Evolutionary conservation across 192 early-diverging fungal species (phyloP), one percentile per base, ranked within the genome.

Genomic region (Backusella luteola): DNA sequence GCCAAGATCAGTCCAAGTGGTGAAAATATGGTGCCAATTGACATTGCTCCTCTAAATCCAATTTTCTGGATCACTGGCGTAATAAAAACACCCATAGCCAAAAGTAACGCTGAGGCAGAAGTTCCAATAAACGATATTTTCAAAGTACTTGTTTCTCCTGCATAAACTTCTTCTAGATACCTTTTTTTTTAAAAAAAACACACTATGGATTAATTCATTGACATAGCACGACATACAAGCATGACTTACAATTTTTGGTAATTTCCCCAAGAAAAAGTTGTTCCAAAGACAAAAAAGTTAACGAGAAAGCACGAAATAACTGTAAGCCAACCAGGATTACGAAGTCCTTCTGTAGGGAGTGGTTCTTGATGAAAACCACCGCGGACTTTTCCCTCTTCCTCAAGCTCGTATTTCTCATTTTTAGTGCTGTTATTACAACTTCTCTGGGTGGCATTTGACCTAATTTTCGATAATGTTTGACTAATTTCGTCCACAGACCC

Each of bases 1-100:
- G 89, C 87, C 6, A 90, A 76, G 9, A 91, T 74, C 38, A 90
- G 77, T 17, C 90, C 90, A 1, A 91, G 21, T n/a, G 86, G 80
- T 78, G 85, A 66, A 46, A 84, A 46, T 32, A 84, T 44, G 8
- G 77, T 46, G 17, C 81, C 81, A 38, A 79, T 76, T 2, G 52
- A 46, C 81, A 83, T 83, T 1, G 77, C 70, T 15, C 70, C 35
- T 56, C 81, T 69, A 41, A 73, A 83, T 6, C 81, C 81, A 53
- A 83, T 49, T 17, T 74, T 46, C 41, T 76, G 67, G 23, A 83
- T 76, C 11, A 79, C 17, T 34, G 81, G 81, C 4, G 81, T 73
- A 41, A 83, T 66, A 42, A 83, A 76, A 7, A 83, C 34, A 11
- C 77, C 81, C 11, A 66, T 26, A 26, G 66, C 75, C 9, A 79